Conservation (phyloP, 2,329 filamentous ascomycete species). For the Taxawa tesnikishii region DNA sequence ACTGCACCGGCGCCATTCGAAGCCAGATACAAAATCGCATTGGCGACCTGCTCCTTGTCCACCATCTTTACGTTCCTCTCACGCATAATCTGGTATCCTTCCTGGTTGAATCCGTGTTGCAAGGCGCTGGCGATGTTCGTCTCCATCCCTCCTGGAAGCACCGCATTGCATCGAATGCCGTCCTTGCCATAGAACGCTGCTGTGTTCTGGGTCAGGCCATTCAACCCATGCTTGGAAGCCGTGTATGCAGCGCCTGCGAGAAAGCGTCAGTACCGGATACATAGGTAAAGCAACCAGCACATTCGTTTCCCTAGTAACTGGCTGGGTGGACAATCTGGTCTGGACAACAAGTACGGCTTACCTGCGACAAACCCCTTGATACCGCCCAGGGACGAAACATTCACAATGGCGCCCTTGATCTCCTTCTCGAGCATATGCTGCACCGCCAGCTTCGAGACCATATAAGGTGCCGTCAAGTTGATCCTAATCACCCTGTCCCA, state of each 20-base stretch:
- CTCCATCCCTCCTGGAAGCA: constrained; percentile 41
- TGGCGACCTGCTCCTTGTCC: constrained; percentile 19
- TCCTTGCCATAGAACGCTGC: constrained; percentile 42
- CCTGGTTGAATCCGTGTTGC: constrained; percentile 15
- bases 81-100: constrained; percentile 15
- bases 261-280: no score
- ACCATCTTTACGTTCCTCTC: constrained; percentile 4
- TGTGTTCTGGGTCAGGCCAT: constrained; percentile 46
- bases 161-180: constrained; percentile 40
- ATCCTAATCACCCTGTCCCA: constrained; percentile 45
- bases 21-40: constrained; percentile 19
- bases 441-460: constrained; percentile 40
- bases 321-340: no score
- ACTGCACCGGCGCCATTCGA: constrained; percentile 19
- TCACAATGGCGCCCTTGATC: constrained; percentile 38
- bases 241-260: constrained; percentile 37
- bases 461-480: constrained; percentile 44
- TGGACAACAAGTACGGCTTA: constrained; percentile 16
- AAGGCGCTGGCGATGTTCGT: constrained; percentile 43
- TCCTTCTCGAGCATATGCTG: constrained; percentile 33
- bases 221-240: constrained; percentile 40
- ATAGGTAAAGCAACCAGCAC: no score
- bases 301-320: no score
- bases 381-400: constrained; percentile 38
- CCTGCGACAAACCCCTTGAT: constrained; percentile 29